Evolutionary conservation across 805 yeast species (phyloP).

Genomic region (Yarrowia sp.): DNA sequence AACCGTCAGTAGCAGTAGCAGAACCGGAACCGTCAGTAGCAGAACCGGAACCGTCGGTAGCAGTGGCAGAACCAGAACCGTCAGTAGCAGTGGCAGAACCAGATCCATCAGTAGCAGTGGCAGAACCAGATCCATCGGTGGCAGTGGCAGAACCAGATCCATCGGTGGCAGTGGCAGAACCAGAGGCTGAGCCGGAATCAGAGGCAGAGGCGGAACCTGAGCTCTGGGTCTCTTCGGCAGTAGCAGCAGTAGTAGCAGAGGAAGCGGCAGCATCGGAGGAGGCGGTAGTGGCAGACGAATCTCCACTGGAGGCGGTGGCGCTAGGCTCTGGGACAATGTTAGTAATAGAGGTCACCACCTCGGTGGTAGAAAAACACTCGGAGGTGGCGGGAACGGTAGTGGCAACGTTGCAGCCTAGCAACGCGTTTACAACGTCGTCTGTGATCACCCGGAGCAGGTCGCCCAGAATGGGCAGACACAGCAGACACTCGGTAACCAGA

Average conservation of each 20-base stretch:
- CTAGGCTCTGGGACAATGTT: not conserved
- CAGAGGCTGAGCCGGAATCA: slow-evolving; percentile 1
- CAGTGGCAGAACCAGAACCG: slow-evolving; percentile 14
- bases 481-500: slow-evolving; percentile 22
- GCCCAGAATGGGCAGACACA: slow-evolving; percentile 17
- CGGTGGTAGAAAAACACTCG: slow-evolving; percentile 6
- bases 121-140: not conserved
- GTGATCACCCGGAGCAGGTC: not conserved
- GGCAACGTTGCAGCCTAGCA: slow-evolving; percentile 15
- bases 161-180: slow-evolving; percentile 5
- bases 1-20: not conserved
- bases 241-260: not conserved
- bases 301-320: not conserved
- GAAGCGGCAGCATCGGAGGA: not conserved
- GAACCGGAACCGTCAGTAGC: not conserved
- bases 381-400: slow-evolving; percentile 2
- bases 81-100: slow-evolving; percentile 8
- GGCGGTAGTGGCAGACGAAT: not conserved
- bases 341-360: not conserved
- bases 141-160: not conserved
- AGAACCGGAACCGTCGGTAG: not conserved
- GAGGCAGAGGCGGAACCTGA: not conserved
- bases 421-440: not conserved
- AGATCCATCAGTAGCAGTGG: not conserved
- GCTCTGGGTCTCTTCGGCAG: not conserved